Base-by-base conservation (phyloP, 345 rosid species). In the Salix udensis region DNA sequence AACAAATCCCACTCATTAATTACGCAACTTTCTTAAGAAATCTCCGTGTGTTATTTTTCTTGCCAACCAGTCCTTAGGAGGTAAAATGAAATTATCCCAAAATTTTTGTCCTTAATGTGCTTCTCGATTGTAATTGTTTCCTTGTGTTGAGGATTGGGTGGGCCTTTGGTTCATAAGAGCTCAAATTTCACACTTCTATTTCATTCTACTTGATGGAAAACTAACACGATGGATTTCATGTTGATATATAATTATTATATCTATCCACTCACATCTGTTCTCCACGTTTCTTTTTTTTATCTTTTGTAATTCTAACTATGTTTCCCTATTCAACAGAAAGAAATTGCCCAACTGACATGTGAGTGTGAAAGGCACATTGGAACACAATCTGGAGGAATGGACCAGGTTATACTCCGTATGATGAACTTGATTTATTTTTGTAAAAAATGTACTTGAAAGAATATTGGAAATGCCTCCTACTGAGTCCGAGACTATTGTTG, bases 371-470 rank as follows among this genome's bases (percentile, higher is more conserved):
- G 90, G 71, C 97, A 96, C 74, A 91, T 96, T 70, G 99, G 99
- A 83, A 94, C 98, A 7, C 99, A 91, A 68, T 94, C 99, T 69
- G 99, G 99, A 78, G 99, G 99, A 73, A 96, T 96, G 99, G 99
- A 94, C 82, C 99, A 96, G 97, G 98, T 96, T 74, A 46, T 30
- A 48, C 64, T 69, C 42, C 8, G 68, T 52, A 2, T 62, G 11
- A 21, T 14, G 23, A 67, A 16, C 62, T 71, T 75, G 12, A 12
- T 67, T 69, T 10, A 5, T 11, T 58, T 5, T 24, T 52, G 10
- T 39, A 26, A 15, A 6, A 34, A 50, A 23, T 42, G 6, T 74
- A 15, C 28, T 58, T 0, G 62, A n/a, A 58, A 58, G 64, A 23
- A 58, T 58, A 12, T n/a, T 58, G 23, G 64, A n/a, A 58, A 58